These are phyloP conservation scores for Dentipellis fragilis DNA, from an alignment of 768 basidiomycete species.

Conservation along the genomic window DNA sequence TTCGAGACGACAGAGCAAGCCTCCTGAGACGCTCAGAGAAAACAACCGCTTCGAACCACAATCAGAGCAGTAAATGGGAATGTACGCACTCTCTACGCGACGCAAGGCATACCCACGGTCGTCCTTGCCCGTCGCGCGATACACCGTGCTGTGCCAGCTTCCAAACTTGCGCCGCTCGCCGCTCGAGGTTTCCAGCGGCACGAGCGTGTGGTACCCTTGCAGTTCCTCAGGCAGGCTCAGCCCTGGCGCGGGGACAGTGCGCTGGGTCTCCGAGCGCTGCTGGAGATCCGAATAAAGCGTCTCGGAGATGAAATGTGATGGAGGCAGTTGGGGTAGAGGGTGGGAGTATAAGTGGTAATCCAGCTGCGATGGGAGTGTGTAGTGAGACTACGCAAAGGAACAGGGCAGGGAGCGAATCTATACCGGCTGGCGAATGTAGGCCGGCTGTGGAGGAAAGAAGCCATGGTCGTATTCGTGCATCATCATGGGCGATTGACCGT, in stretches of 20 bases:
- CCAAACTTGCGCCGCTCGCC: conserved; percentile 63
- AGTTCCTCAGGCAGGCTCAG: conserved; percentile 74
- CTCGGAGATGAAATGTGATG: conserved; percentile 81
- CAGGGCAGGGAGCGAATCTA: conserved; percentile 10
- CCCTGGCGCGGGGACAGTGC: conserved; percentile 29
- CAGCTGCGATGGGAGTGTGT: conserved; percentile 37
- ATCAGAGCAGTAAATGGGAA: too few species aligned
- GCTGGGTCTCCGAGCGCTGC: conserved; percentile 33
- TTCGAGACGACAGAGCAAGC: too few species aligned
- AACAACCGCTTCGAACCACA: not conserved
- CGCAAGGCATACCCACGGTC: conserved; percentile 70
- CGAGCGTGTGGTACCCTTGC: conserved; percentile 82
- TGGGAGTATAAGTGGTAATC: conserved; percentile 90
- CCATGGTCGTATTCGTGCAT: conserved; percentile 22
- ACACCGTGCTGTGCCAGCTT: conserved; percentile 80
- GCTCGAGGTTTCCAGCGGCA: conserved; percentile 57
- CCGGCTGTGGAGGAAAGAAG: conserved; percentile 29
- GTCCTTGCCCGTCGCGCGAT: conserved; percentile 74
- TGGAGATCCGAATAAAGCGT: conserved; percentile 52
- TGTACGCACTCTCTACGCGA: conserved; percentile 72
- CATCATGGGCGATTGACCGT: conserved; percentile 16
- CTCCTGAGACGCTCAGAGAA: not conserved
- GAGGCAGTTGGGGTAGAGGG: conserved; percentile 45
- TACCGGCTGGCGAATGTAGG: conserved; percentile 66
- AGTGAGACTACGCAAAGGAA: not conserved